Base-by-base conservation (phyloP, 805 yeast genomes). In the Zygoascus biomembranicola region DNA sequence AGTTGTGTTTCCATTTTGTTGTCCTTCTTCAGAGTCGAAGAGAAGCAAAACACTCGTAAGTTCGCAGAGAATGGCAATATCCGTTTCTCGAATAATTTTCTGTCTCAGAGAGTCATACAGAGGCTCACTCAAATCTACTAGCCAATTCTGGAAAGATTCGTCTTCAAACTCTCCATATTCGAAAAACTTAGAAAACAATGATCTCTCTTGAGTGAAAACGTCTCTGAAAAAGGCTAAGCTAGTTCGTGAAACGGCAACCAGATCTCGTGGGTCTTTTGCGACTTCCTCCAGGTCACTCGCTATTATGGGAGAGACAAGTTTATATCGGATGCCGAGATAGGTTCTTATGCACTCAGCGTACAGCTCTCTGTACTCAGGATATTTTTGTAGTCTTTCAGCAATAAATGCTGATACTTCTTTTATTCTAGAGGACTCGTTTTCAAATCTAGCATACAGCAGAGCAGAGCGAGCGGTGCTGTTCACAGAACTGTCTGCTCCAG, bases 31-130 rank as follows among this genome's bases (percentile, higher is more conserved):
- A 31, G 52, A 55, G 18, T 43, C 39, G 19, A 64, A 70, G n/a
- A 78, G 81, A 53, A 82, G 85, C 31, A 90, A 69, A 35, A 88
- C 68, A 0, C 86, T 77, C 1, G 90, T 80, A 44, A 89, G 71
- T 62, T 89, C 95, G 68, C 96, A 87, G 23, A 94, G 69, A 10
- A 74, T 74, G 23, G 76, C 73, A 28, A 92, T 82, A 58, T 81
- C 82, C 13, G 77, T 72, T 65, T 90, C 97, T 54, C 84, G 78
- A 43, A 90, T 73, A 1, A 89, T 79, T 48, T 77, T 74, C 54
- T 81, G 78, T 57, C 97, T 75, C 37, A 88, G 66, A 1, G 75
- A 67, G 58, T 87, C 92, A 61, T 90, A 86, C 26, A 90, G 69
- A 0, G 96, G 94, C 39, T 89, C 96, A 32, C 87, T 73, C 2